phyloP scores from a whole-genome alignment of 2,329 filamentous ascomycete species.

The Lachnellula hyalina region DNA sequence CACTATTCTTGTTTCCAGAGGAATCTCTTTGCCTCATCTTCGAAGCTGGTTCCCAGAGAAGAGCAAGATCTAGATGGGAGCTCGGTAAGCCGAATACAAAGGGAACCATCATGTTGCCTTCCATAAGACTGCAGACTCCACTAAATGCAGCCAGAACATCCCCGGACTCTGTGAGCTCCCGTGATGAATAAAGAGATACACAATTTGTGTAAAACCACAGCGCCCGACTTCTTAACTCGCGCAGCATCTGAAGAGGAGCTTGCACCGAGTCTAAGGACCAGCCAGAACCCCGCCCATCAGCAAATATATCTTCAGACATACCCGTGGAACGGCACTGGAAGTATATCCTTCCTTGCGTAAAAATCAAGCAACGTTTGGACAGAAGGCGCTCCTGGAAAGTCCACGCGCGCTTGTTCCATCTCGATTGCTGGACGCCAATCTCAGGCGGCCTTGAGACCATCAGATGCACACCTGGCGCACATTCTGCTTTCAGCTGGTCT shows the following conservation, averaged over 20 bases:
- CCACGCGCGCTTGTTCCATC: constrained; percentile 17
- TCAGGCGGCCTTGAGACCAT: constrained; percentile 20
- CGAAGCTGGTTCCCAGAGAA: constrained; percentile 30
- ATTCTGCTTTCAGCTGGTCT: constrained; percentile 9
- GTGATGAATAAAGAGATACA: constrained; percentile 29
- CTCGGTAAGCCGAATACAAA: constrained; percentile 29
- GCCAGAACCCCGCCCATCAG: constrained; percentile 21
- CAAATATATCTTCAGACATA: constrained; percentile 12
- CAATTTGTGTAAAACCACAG: constrained; percentile 31
- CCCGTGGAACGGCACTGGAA: constrained; percentile 8
- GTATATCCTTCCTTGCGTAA: constrained; percentile 6
- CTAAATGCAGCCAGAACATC: constrained; percentile 34
- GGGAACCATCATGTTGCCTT: constrained; percentile 17
- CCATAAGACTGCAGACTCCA: constrained; percentile 26
- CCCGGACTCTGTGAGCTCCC: constrained; percentile 23
- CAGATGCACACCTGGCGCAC: constrained; percentile 20
- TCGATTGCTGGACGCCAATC: constrained; percentile 24
- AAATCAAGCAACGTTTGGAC: constrained; percentile 11
- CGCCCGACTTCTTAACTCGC: constrained; percentile 23
- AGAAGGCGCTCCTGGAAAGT: constrained; percentile 18
- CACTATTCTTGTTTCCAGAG: background rate
- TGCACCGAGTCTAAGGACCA: constrained; percentile 33
- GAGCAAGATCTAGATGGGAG: constrained; percentile 33
- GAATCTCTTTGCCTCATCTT: background rate
- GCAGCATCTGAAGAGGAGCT: constrained; percentile 27